Conservation (phyloP, 129 eudicot species). For the Saussurea involucrata region DNA sequence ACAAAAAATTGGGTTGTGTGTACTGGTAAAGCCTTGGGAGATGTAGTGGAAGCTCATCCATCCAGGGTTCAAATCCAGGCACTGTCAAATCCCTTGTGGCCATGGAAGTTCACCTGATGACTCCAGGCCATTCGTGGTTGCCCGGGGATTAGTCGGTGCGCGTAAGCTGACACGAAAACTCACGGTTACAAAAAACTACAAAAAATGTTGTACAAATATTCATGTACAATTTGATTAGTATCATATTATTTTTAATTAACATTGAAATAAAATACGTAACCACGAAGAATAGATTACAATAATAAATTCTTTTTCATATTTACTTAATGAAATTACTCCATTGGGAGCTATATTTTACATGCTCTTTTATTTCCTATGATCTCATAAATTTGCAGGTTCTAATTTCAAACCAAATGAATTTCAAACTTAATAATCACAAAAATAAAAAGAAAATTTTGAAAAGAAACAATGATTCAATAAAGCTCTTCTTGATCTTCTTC, state of each 20-base stretch:
- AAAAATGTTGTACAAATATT: not conserved
- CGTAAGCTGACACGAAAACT: too few relatives aligned
- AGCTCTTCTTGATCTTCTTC: slow-evolving; percentile 14
- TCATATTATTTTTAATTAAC: not conserved
- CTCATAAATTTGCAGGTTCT: not conserved
- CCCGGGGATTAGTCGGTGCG: too few relatives aligned
- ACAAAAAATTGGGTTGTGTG: too few relatives aligned
- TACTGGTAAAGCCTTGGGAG: too few relatives aligned
- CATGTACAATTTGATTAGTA: not conserved
- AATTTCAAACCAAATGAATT: not conserved
- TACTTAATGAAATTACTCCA: slow-evolving; percentile 10
- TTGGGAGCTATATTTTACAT: slow-evolving; percentile 17
- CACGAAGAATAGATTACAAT: not conserved
- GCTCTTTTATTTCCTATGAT: slow-evolving; percentile 8
- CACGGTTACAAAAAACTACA: too few relatives aligned
- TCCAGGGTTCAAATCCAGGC: too few relatives aligned
- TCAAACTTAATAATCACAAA: slow-evolving; percentile 25
- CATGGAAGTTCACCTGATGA: too few relatives aligned
- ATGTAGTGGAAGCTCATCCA: too few relatives aligned
- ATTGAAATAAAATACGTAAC: too few relatives aligned
- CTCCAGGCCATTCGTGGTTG: too few relatives aligned
- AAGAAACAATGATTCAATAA: not conserved
- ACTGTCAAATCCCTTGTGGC: too few relatives aligned
- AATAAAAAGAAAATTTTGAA: not conserved
- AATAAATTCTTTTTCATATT: not conserved